Base-by-base conservation (phyloP, 2,329 filamentous ascomycete species). In the Phaeosphaeria sp. region DNA sequence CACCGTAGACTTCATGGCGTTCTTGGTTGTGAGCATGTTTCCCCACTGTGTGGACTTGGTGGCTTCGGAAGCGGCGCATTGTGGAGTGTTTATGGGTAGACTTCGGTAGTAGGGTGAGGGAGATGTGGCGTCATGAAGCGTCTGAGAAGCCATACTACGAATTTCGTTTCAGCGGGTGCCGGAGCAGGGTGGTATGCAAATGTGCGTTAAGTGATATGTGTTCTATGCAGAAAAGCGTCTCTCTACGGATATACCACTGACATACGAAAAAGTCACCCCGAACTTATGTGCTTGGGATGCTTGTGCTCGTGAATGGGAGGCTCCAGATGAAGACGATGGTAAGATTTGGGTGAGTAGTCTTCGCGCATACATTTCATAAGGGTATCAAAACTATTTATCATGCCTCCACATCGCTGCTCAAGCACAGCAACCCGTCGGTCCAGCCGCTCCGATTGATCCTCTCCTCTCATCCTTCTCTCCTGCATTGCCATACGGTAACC, bases 371-470 rank as follows among this genome's bases (percentile, higher is more conserved):
- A 15, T 7, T 36, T 36, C 30, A 23, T 23, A 20, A 46, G 44
- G 44, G 17, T 46, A 46, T 46, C 44, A 25, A 46, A 27, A 17
- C 9, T 36, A 13, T 36, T 11, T 11, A 13, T 3, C 5, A 15
- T 27, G n/a, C 10, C 22, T 18, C 41, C n/a, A 6, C 11, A 6
- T 22, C 44, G 25, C 10, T 3, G n/a, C 44, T 61, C 53, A 73
- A 6, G 66, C 64, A 56, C 71, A 74, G 44, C 72, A 74, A 0
- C 71, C 72, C 0, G 71, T 72, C 20, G 72, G 72, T 13, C 71
- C 72, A 42, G 67, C 62, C 13, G 67, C 66, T 6, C 63, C 59
- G 15, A 72, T 48, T 2, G 69, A 65, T 2, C 62, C 57, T 17
- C 57, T 58, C 11, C 65, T 44, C 23, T 66, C 61, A 11, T 73